Evolutionary conservation across 2,329 filamentous ascomycete genomes (phyloP).

Genomic region (Aspergillus novofumigatus): DNA sequence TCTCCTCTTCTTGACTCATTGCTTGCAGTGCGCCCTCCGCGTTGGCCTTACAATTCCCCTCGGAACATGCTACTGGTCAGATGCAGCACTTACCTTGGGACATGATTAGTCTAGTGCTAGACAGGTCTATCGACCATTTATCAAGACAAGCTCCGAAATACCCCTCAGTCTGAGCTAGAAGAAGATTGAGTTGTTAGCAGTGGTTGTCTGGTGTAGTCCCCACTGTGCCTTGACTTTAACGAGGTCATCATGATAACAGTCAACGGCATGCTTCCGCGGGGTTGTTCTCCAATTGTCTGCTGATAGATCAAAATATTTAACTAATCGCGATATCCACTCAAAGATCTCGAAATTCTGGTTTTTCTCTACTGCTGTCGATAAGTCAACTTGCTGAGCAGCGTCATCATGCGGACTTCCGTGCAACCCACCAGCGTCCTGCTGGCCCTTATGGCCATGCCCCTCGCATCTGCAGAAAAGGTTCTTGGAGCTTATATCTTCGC

Average conservation of each 20-base stretch:
- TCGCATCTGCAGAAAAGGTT: conserved; percentile 58
- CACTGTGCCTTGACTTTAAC: background rate
- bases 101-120: no score
- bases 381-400: background rate
- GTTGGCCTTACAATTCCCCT: background rate
- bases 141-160: background rate
- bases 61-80: background rate
- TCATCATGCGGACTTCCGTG: conserved; percentile 24
- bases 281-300: background rate
- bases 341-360: background rate
- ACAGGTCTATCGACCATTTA: no score
- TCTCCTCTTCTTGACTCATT: background rate
- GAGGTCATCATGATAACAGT: background rate
- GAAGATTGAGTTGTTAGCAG: no score
- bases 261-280: background rate
- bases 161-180: background rate
- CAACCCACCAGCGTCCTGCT: conserved; percentile 22
- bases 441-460: conserved; percentile 21
- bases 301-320: background rate
- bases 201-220: background rate
- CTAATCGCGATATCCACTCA: background rate
- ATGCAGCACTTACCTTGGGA: background rate
- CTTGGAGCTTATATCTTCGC: conserved; percentile 84
- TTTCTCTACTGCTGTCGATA: background rate
- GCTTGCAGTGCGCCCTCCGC: background rate